phyloP scores from a whole-genome alignment of 2,329 filamentous ascomycete genomes.

The Cordyceps fumosorosea region DNA sequence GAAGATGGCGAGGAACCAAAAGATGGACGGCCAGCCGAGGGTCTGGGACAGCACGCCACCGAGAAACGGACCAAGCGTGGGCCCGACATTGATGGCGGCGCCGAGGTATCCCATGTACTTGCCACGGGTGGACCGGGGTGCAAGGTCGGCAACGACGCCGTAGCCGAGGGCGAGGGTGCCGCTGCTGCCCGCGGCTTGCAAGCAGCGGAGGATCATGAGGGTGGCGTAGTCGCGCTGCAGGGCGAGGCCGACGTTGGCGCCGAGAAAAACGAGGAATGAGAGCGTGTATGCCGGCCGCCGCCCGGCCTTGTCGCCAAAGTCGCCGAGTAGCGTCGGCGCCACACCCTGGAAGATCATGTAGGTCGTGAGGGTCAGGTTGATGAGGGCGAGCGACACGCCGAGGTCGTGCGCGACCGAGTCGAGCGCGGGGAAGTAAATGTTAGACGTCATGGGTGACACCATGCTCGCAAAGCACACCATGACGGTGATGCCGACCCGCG shows the following conservation, averaged over 20 bases:
- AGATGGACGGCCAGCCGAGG: slow-evolving; percentile 61
- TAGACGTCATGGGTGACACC: slow-evolving; percentile 53
- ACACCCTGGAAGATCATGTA: slow-evolving; percentile 60
- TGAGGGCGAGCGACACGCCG: slow-evolving; percentile 30
- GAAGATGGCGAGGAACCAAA: slow-evolving; percentile 61
- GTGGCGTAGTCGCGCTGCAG: slow-evolving; percentile 51
- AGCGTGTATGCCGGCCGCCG: slow-evolving; percentile 56
- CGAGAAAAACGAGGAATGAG: slow-evolving; percentile 49
- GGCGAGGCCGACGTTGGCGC: slow-evolving; percentile 53
- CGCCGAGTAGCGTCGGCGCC: slow-evolving; percentile 54
- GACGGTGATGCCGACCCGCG: slow-evolving; percentile 39
- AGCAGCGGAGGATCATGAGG: slow-evolving; percentile 52
- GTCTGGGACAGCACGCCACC: slow-evolving; percentile 58
- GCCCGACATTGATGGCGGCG: slow-evolving; percentile 49
- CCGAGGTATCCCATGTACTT: slow-evolving; percentile 65
- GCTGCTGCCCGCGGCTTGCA: slow-evolving; percentile 59
- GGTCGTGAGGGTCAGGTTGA: slow-evolving; percentile 49
- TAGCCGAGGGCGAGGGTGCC: slow-evolving; percentile 65
- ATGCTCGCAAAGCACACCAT: slow-evolving; percentile 49
- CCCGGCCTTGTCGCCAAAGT: slow-evolving; percentile 54
- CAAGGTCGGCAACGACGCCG: slow-evolving; percentile 66
- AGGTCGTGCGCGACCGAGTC: slow-evolving; percentile 34
- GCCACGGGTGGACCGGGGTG: slow-evolving; percentile 62
- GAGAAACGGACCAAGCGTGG: slow-evolving; percentile 51
- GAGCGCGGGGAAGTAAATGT: slow-evolving; percentile 46